These are phyloP conservation scores for Camellia oleifera DNA, from an alignment of 179 eudicot genomes.

Conservation along the genomic window DNA sequence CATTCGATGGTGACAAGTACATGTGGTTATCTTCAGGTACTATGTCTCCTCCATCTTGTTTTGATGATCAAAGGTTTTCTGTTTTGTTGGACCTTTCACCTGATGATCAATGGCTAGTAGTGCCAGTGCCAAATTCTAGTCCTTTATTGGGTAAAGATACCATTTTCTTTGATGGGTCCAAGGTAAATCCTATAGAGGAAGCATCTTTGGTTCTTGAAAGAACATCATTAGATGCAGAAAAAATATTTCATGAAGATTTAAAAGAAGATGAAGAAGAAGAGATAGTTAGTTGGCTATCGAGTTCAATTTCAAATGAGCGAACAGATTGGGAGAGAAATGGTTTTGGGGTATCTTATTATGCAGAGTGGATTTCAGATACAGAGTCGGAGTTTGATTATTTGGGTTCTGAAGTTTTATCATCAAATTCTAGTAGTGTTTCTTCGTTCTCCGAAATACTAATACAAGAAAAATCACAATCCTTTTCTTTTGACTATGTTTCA, in stretches of 20 bases:
- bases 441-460: constrained; percentile 24
- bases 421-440: constrained; percentile 36
- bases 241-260: constrained; percentile 15
- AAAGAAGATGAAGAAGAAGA: constrained; percentile 30
- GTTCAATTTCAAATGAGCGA: constrained; percentile 9
- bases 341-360: constrained; percentile 36
- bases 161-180: constrained; percentile 31
- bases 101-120: constrained; percentile 32
- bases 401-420: constrained; percentile 27
- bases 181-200: constrained; percentile 25
- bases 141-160: constrained; percentile 5
- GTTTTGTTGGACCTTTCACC: constrained; percentile 32
- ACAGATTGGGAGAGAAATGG: constrained; percentile 29
- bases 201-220: constrained; percentile 22
- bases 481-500: constrained; percentile 35
- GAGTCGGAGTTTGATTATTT: constrained; percentile 28
- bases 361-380: constrained; percentile 33
- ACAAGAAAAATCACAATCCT: constrained; percentile 31
- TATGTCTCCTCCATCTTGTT: constrained; percentile 25
- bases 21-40: constrained; percentile 50
- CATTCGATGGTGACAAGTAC: constrained; percentile 31
- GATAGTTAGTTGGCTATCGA: constrained; percentile 25
- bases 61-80: constrained; percentile 34
- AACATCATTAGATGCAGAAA: constrained; percentile 6
- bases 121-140: constrained; percentile 5